Percentiles rank a stretch among this genome's conserved stretches.
Evolutionary conservation across 208 protist species (phyloP).

Genomic region (Trypanosoma grayi): DNA sequence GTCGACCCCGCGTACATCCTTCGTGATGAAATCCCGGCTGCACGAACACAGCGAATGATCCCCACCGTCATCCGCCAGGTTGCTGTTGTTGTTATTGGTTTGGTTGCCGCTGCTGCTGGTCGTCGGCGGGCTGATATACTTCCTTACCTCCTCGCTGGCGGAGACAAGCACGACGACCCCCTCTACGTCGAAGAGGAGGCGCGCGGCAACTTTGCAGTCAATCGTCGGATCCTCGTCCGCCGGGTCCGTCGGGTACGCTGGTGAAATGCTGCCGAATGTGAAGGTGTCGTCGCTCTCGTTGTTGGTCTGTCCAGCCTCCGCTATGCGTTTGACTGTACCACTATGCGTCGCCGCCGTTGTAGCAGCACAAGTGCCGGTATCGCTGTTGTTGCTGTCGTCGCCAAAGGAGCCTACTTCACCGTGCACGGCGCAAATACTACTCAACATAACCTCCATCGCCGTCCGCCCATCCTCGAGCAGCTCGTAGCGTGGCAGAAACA

Average conservation of each 20-base stretch:
- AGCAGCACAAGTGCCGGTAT: too few relatives aligned
- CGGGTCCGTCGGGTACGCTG: constrained; percentile 41
- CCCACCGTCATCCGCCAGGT: constrained; percentile 6
- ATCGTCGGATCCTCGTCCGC: constrained; percentile 26
- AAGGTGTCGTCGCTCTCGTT: constrained; percentile 19
- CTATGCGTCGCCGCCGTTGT: too few relatives aligned
- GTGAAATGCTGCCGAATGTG: constrained; percentile 43
- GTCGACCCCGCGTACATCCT: constrained; percentile 46
- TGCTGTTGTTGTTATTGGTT: background rate
- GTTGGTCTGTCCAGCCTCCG: background rate
- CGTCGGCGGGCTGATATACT: constrained; percentile 26
- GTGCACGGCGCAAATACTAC: constrained; percentile 4
- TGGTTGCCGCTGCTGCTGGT: background rate
- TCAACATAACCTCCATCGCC: constrained; percentile 20
- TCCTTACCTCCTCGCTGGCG: constrained; percentile 49
- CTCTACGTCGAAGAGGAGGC: constrained; percentile 47
- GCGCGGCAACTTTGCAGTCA: constrained; percentile 57
- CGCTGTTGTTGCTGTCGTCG: background rate
- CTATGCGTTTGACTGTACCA: background rate
- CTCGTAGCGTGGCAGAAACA: constrained; percentile 61
- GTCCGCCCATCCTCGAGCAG: constrained; percentile 26
- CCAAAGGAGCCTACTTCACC: too few relatives aligned
- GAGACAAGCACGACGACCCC: constrained; percentile 49
- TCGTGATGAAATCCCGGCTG: constrained; percentile 41
- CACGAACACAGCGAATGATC: constrained; percentile 43